Conservation (phyloP, 495 filamentous ascomycete species). For the Neurospora pannonica region DNA sequence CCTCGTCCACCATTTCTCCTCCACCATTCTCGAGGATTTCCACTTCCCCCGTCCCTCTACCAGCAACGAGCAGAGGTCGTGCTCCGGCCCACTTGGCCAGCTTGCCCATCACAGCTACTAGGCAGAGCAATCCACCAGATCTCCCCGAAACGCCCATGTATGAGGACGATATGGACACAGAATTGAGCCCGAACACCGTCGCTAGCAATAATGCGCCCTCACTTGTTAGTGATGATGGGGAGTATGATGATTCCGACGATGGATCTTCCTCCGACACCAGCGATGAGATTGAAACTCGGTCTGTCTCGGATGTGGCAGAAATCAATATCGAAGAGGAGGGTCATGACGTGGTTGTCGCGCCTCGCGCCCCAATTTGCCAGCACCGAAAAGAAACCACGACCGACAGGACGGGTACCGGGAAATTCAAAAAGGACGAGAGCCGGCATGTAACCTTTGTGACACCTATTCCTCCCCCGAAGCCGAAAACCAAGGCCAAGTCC, state of each 20-base stretch:
- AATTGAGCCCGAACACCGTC: slow-evolving; percentile 70
- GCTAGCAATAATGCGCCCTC: slow-evolving; percentile 76
- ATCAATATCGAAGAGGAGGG: slow-evolving; percentile 37
- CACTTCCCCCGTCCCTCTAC: slow-evolving; percentile 31
- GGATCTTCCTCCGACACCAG: slow-evolving; percentile 36
- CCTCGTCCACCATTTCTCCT: slow-evolving; percentile 48
- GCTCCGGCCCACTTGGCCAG: slow-evolving; percentile 9
- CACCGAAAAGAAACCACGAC: slow-evolving; percentile 13
- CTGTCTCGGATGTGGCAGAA: slow-evolving; percentile 40
- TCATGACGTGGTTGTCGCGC: slow-evolving; percentile 23
- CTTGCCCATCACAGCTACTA: background rate
- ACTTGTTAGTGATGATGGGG: slow-evolving; percentile 78
- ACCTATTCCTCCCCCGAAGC: slow-evolving; percentile 25
- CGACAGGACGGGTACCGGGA: slow-evolving; percentile 9
- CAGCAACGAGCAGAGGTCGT: slow-evolving; percentile 47
- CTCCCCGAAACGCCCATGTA: slow-evolving; percentile 34
- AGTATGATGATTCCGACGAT: slow-evolving; percentile 53
- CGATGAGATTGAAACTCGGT: slow-evolving; percentile 31
- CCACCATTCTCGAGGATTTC: slow-evolving; percentile 13
- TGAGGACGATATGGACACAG: slow-evolving; percentile 45
- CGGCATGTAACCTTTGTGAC: slow-evolving; percentile 40
- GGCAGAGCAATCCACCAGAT: slow-evolving; percentile 9
- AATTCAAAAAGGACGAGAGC: slow-evolving; percentile 34
- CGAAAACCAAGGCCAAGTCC: slow-evolving; percentile 13
- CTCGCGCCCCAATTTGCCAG: slow-evolving; percentile 27